phyloP scores from a whole-genome alignment of 2,329 filamentous ascomycete species.

The Phaeosphaeriaceae sp. region DNA sequence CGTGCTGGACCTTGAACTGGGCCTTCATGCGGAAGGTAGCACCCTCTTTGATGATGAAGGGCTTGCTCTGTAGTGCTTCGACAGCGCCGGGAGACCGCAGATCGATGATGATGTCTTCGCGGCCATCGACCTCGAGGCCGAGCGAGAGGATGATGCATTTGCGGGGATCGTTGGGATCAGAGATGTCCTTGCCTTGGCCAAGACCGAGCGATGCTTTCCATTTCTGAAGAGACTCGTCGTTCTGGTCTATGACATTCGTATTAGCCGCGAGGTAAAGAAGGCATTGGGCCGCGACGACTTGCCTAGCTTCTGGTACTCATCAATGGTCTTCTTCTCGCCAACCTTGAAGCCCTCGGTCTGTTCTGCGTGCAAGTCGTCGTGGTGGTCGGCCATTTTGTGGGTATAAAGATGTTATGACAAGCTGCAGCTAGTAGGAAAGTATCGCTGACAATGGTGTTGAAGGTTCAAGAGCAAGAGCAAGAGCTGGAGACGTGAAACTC shows the following conservation, averaged over 20 bases:
- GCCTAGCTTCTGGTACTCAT: constrained; percentile 95
- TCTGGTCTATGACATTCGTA: constrained; percentile 58
- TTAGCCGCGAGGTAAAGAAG: constrained; percentile 9
- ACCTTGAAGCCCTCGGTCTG: constrained; percentile 97
- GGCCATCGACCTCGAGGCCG: constrained; percentile 83
- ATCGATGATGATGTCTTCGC: constrained; percentile 86
- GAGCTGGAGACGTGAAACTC: constrained; percentile 24
- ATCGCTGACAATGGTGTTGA: constrained; percentile 9
- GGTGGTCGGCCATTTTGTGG: constrained; percentile 49
- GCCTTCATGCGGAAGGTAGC: constrained; percentile 93
- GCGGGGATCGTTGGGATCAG: constrained; percentile 74
- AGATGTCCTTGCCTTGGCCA: constrained; percentile 63
- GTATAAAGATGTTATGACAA: constrained; percentile 4
- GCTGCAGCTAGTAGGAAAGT: constrained; percentile 5
- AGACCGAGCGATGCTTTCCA: constrained; percentile 98
- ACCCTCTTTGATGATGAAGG: constrained; percentile 98
- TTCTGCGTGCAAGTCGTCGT: constrained; percentile 85
- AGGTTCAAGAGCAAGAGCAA: constrained; percentile 15
- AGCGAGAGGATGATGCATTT: constrained; percentile 94
- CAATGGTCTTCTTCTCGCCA: constrained; percentile 96
- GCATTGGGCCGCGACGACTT: constrained; percentile 49
- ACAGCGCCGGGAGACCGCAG: constrained; percentile 77
- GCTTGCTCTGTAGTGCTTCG: constrained; percentile 81
- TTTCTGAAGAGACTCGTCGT: constrained; percentile 93
- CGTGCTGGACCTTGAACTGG: constrained; percentile 93